phyloP scores from a whole-genome alignment of 208 protist genomes.

The Phytomonas francai region DNA sequence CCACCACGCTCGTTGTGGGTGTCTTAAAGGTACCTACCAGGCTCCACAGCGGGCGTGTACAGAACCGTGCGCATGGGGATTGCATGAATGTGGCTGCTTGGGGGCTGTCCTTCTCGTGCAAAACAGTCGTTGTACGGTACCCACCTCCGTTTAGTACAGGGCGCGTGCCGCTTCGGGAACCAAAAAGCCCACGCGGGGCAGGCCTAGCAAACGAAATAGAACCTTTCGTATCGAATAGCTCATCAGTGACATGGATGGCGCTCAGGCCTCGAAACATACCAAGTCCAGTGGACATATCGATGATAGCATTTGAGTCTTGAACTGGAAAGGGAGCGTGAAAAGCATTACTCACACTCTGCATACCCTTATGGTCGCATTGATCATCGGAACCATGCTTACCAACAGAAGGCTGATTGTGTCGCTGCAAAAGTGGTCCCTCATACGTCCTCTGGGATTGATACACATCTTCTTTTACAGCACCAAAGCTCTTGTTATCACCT shows the following conservation, averaged over 20 bases:
- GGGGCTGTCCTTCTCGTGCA: background rate
- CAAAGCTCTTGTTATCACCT: background rate
- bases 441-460: background rate
- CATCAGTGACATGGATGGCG: conserved; percentile 33
- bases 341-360: background rate
- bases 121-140: background rate
- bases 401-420: background rate
- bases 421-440: background rate
- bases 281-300: conserved; percentile 18
- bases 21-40: conserved; percentile 83
- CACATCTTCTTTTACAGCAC: background rate
- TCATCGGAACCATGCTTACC: background rate
- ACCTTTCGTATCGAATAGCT: conserved; percentile 30
- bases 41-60: conserved; percentile 61
- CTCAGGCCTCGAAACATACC: conserved; percentile 56
- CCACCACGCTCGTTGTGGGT: conserved; percentile 43
- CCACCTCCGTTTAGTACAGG: background rate
- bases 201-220: background rate
- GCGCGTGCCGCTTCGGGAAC: background rate
- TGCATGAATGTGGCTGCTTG: background rate
- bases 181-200: background rate
- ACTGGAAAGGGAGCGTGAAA: background rate
- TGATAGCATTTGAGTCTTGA: background rate
- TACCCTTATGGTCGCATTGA: background rate
- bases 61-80: conserved; percentile 15